Conservation (phyloP, 2,329 filamentous ascomycete genomes). For the Sporothrix schenckii region DNA sequence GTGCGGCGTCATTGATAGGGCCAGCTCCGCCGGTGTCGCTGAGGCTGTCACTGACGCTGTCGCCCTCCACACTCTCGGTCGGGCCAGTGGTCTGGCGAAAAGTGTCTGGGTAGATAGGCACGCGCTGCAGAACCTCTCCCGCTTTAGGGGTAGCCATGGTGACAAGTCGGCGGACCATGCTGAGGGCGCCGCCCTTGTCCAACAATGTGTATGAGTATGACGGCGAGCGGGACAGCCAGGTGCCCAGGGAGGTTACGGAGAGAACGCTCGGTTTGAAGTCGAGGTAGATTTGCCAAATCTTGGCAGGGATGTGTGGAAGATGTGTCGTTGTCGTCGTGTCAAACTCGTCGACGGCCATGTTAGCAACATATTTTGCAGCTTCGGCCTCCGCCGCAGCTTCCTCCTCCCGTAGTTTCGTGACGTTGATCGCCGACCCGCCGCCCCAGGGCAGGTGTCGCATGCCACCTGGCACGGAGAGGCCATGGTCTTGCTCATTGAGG, state of each 20-base stretch:
- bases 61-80: neutral
- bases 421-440: neutral
- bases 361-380: neutral
- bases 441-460: slow-evolving; percentile 6
- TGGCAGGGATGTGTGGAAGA: slow-evolving; percentile 37
- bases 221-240: slow-evolving; percentile 35
- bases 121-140: neutral
- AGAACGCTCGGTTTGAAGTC: slow-evolving; percentile 31
- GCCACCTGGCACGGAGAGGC: neutral
- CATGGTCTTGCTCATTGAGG: neutral
- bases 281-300: slow-evolving; percentile 40
- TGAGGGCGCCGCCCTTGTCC: slow-evolving; percentile 34
- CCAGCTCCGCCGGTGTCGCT: too few species aligned
- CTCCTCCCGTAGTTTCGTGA: neutral
- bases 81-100: neutral
- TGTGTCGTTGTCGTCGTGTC: slow-evolving; percentile 18
- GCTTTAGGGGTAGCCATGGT: slow-evolving; percentile 34
- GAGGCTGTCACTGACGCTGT: neutral
- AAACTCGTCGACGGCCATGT: neutral
- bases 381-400: neutral
- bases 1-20: neutral
- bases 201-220: slow-evolving; percentile 37
- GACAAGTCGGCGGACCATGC: slow-evolving; percentile 35
- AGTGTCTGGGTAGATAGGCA: slow-evolving; percentile 26
- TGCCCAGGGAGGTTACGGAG: slow-evolving; percentile 26